Evolutionary conservation across 1,284 basidiomycete species (phyloP), one percentile per base, ranked within the genome.

Genomic region (Papiliotrema fonsecae): DNA sequence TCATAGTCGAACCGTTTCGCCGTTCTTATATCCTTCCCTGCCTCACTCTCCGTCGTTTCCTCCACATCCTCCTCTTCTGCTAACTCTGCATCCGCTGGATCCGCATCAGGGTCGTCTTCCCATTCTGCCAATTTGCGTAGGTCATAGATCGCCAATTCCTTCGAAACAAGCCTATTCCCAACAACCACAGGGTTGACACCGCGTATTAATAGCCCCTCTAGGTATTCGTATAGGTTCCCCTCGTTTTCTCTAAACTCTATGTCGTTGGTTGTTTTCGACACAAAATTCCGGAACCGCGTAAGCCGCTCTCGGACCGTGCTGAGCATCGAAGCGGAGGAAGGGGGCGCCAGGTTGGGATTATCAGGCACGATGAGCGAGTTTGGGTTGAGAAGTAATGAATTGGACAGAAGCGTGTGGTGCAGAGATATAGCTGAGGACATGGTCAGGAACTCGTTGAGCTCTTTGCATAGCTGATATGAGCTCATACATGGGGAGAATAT

Each of bases 331-430:
- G 65, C 60, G 4, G 64, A 50, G 9, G 68, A 63, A 0, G 84
- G 82, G 0, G 73, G 70, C 18, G 61, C 50, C 18, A 62, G 60
- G 24, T 55, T 42, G 1, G 54, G 47, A 37, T 60, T 52, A 31
- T 45, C 28, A 14, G 49, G 39, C 6, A 61, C 55, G 6, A 26
- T 14, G 19, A 58, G 36, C 5, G 59, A 55, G 51, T 82, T 82
- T 13, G 68, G 65, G 42, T 73, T 72, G 14, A 84, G 81, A 51
- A 84, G 81, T 6, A 88, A 79, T 65, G 88, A 87, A 0, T 84
- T 80, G 0, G 86, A 85, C 3, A 87, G 76, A 58, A 92, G 85
- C 0, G 87, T 85, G 54, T 83, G 84, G 24, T 83, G 83, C 81
- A 89, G 88, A 19, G 88, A 77, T 11, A 72, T 55, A 1, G 56